phyloP scores from a whole-genome alignment of 768 basidiomycete genomes.

The Termitomyces sp. region DNA sequence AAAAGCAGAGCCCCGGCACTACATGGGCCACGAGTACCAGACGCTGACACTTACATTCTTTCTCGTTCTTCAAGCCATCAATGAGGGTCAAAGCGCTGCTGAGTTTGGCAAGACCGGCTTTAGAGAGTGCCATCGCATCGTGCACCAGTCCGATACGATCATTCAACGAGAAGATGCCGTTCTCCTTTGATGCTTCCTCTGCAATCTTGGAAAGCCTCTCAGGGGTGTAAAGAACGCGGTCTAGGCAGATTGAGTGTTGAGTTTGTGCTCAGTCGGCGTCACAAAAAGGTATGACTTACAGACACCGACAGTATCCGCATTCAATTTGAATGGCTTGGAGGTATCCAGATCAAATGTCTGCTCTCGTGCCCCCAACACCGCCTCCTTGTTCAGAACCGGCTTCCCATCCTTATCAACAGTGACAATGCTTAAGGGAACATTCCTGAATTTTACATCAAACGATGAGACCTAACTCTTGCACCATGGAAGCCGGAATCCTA shows the following conservation, averaged over 20 bases:
- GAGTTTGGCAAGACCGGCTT: slow-evolving; percentile 72
- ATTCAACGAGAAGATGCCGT: slow-evolving; percentile 60
- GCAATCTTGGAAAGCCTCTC: slow-evolving; percentile 77
- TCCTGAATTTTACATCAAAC: slow-evolving; percentile 36
- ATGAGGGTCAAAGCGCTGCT: slow-evolving; percentile 75
- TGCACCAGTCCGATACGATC: slow-evolving; percentile 88
- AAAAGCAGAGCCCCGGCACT: background rate
- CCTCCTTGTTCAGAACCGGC: slow-evolving; percentile 48
- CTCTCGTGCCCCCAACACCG: slow-evolving; percentile 66
- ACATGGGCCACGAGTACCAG: background rate
- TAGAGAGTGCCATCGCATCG: slow-evolving; percentile 75
- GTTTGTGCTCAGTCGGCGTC: background rate
- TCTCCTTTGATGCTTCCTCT: slow-evolving; percentile 59
- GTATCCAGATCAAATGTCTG: slow-evolving; percentile 67
- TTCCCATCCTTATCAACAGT: slow-evolving; percentile 58
- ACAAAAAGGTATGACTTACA: slow-evolving; percentile 47
- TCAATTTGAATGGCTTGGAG: slow-evolving; percentile 80
- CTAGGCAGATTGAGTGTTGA: slow-evolving; percentile 27
- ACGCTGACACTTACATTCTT: slow-evolving; percentile 52
- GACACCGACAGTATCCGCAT: slow-evolving; percentile 83
- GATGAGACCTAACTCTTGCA: background rate
- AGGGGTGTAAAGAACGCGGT: slow-evolving; percentile 82
- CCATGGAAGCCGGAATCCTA: slow-evolving; percentile 18
- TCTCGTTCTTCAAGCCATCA: slow-evolving; percentile 63
- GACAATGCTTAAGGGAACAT: slow-evolving; percentile 72